A percentile compares a stretch with the other conserved stretches of the same genome.
phyloP scores from a whole-genome alignment of 2,329 filamentous ascomycete genomes.

The Cercospora sesami region DNA sequence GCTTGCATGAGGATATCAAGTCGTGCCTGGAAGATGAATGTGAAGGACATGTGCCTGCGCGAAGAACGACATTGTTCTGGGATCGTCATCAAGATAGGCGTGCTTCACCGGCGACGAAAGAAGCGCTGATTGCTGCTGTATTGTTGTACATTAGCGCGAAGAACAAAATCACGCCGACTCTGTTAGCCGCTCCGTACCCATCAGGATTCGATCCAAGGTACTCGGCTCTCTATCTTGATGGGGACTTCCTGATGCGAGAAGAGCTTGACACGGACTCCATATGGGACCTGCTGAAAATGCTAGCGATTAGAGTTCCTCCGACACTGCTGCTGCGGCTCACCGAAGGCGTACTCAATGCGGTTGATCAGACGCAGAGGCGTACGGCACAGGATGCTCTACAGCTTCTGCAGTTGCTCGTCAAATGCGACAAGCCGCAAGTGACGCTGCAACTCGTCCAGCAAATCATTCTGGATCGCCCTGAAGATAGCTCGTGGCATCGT shows the following conservation, averaged over 20 bases:
- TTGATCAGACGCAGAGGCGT: not conserved
- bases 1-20: not conserved
- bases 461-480: slow-evolving; percentile 23
- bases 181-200: slow-evolving; percentile 37
- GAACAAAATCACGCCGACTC: slow-evolving; percentile 17
- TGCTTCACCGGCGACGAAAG: slow-evolving; percentile 28
- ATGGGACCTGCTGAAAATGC: slow-evolving; percentile 6
- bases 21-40: not conserved
- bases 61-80: not conserved
- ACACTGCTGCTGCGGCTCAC: slow-evolving; percentile 20
- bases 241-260: slow-evolving; percentile 33
- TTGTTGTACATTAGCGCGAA: slow-evolving; percentile 38
- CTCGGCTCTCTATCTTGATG: slow-evolving; percentile 40
- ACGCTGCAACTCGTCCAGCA: slow-evolving; percentile 17
- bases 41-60: not conserved
- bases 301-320: slow-evolving; percentile 16
- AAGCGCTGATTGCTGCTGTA: slow-evolving; percentile 39
- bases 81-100: not conserved
- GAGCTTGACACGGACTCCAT: slow-evolving; percentile 9
- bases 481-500: slow-evolving; percentile 48
- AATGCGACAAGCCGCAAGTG: slow-evolving; percentile 19
- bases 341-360: slow-evolving; percentile 5
- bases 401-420: slow-evolving; percentile 16
- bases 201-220: slow-evolving; percentile 33
- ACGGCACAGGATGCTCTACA: slow-evolving; percentile 13